Evolutionary conservation across 2,329 filamentous ascomycete genomes (phyloP).

Genomic region (Xylaria polymorpha): DNA sequence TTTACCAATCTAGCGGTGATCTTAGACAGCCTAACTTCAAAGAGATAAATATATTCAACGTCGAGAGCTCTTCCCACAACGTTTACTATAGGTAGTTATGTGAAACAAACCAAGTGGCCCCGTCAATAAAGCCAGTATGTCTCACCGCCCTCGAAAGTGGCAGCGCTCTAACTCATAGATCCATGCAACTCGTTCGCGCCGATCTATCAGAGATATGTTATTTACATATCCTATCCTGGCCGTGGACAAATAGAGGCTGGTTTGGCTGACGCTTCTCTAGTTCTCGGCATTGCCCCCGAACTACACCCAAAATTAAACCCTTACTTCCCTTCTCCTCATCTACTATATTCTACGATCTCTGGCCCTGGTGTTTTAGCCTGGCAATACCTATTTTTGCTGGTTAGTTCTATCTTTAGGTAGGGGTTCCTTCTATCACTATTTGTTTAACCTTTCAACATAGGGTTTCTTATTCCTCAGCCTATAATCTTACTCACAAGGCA

Average conservation of each 20-base stretch:
- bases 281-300: background rate
- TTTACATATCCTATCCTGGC: background rate
- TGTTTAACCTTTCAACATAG: too few relatives aligned
- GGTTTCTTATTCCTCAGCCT: background rate
- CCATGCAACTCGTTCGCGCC: conserved; percentile 10
- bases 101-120: background rate
- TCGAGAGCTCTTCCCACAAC: background rate
- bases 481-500: background rate
- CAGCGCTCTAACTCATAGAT: background rate
- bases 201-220: background rate
- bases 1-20: background rate
- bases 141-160: conserved; percentile 24
- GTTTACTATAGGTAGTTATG: background rate
- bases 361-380: background rate
- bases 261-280: background rate
- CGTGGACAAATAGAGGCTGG: conserved; percentile 9
- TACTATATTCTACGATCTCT: background rate
- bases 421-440: background rate
- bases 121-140: conserved; percentile 17
- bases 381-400: background rate
- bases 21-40: background rate
- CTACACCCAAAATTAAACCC: background rate
- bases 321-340: background rate
- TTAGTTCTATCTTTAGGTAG: background rate
- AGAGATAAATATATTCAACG: background rate